phyloP scores from a whole-genome alignment of 2,329 filamentous ascomycete genomes.

The Magnaporthiopsis incrustans region DNA sequence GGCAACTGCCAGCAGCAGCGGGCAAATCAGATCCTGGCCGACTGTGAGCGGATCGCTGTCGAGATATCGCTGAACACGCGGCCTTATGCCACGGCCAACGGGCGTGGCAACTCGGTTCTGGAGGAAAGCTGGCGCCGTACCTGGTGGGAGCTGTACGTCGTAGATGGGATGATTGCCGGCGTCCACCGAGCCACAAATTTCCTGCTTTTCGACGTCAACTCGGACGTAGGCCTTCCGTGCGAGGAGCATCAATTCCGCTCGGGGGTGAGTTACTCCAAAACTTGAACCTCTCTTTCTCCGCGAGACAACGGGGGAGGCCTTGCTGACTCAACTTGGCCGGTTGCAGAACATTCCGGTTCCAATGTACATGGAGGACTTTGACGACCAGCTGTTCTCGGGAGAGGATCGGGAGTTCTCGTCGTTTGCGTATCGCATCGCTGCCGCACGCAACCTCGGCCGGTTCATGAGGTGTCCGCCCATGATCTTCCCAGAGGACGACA shows the following conservation, averaged over 20 bases:
- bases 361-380: constrained; percentile 64
- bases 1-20: constrained; percentile 64
- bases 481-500: constrained; percentile 45
- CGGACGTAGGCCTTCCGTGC: constrained; percentile 69
- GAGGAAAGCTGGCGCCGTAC: constrained; percentile 83
- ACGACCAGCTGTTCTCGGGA: constrained; percentile 65
- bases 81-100: constrained; percentile 56
- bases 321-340: neutral
- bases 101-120: constrained; percentile 55
- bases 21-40: constrained; percentile 57
- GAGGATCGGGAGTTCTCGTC: constrained; percentile 70
- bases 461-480: constrained; percentile 55
- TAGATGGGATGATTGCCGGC: constrained; percentile 77
- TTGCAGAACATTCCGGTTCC: constrained; percentile 47
- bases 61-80: constrained; percentile 68
- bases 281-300: neutral
- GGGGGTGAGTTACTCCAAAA: constrained; percentile 37
- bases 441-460: constrained; percentile 67
- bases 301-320: neutral
- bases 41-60: constrained; percentile 64
- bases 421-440: constrained; percentile 76
- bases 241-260: constrained; percentile 66
- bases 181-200: constrained; percentile 67
- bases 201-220: constrained; percentile 56
- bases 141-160: constrained; percentile 81